A percentile compares a stretch with the other conserved stretches of the same genome.
Evolutionary conservation across 2,329 filamentous ascomycete genomes (phyloP).

Genomic region (Xylariaceae sp.): DNA sequence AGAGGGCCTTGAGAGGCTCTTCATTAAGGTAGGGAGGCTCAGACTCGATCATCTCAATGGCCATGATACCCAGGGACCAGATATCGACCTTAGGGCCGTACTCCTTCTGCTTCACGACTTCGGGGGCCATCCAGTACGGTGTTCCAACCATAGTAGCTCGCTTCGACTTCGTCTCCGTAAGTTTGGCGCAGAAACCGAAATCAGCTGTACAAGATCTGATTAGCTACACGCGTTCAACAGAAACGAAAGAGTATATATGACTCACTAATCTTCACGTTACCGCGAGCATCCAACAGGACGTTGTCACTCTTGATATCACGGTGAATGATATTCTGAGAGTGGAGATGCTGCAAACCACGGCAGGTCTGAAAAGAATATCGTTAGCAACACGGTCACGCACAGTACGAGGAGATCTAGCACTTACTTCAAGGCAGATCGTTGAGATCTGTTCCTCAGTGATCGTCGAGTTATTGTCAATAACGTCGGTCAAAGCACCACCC

Average conservation of each 20-base stretch:
- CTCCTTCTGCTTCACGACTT: conserved; percentile 98
- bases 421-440: conserved; percentile 91
- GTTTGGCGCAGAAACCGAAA: conserved; percentile 98
- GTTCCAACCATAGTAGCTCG: conserved; percentile 99
- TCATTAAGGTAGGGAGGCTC: conserved; percentile 98
- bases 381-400: conserved; percentile 13
- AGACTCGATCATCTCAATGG: conserved; percentile 99
- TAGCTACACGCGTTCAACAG: conserved; percentile 31
- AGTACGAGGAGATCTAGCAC: conserved; percentile 25
- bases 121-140: conserved; percentile 99
- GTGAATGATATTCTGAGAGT: conserved; percentile 95
- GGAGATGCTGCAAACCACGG: conserved; percentile 87
- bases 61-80: conserved; percentile 99
- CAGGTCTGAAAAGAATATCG: conserved; percentile 62
- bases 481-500: conserved; percentile 92
- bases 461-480: conserved; percentile 93
- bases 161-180: conserved; percentile 94
- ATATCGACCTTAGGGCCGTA: conserved; percentile 98
- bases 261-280: conserved; percentile 96
- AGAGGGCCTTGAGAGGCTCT: conserved; percentile 93
- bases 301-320: conserved; percentile 99
- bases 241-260: conserved; percentile 24
- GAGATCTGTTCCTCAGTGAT: conserved; percentile 97
- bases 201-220: conserved; percentile 58
- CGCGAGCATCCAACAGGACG: conserved; percentile 85